Evolutionary conservation across 306 rosid genomes (phyloP), one percentile per base, ranked within the genome.

Genomic region (Ormosia emarginata): DNA sequence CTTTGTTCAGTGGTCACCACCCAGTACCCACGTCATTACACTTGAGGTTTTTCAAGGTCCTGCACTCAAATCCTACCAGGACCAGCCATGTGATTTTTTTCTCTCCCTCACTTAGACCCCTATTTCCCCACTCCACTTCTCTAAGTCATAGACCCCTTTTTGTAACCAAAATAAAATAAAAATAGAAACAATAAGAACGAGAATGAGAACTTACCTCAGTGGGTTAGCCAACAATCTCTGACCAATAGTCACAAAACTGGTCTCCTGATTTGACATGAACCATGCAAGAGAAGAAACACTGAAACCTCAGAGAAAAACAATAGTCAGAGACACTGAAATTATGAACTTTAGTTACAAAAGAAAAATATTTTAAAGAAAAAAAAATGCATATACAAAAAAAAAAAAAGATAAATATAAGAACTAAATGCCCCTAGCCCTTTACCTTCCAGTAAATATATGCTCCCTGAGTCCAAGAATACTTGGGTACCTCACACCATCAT

Each of bases 261-360:
- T 95, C 86, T 95, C 99, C 85, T 95, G 99, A 90, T 95, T 95
- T 83, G 99, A 95, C 99, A 95, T 95, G 94, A 95, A 95, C 99
- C 99, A 95, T 59, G 99, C 99, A 79, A 95, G 97, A 78, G 99
- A 95, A 82, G 99, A 95, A 87, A 95, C 99, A 93, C 99, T 95
- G 91, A 80, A 85, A 89, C 50, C 74, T 34, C 80, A 82, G 43
- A 76, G 65, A 57, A 86, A 85, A 73, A 58, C 67, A 82, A 74
- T n/a, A 57, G 83, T 75, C 77, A 86, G 84, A 57, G 30, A 68
- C 58, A 57, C 55, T 3, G 0, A 72, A 66, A 75, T 36, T 24
- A 79, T 7, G 68, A 39, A 17, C 34, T 61, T 17, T 13, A 13
- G 49, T 53, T 33, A 12, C 17, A 63, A 39, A 33, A 50, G 2